Percentiles rank a stretch among this genome's conserved stretches.
Conservation (phyloP, 192 early-diverging fungal species). For the Umbelopsis ramanniana region DNA sequence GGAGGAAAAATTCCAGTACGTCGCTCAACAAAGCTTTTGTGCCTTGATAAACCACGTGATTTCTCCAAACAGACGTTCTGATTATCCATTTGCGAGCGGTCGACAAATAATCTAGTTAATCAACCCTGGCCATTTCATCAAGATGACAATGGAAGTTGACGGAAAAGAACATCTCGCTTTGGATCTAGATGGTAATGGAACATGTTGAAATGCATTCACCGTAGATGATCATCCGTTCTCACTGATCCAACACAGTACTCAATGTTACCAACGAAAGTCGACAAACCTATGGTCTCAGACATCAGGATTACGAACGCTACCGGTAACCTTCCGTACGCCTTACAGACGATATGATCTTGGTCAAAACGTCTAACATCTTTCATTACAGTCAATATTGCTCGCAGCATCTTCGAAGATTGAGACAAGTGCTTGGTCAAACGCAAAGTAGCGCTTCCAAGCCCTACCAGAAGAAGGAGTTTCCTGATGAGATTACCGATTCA, state of each 20-base stretch:
- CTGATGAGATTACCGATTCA: slow-evolving; percentile 49
- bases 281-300: slow-evolving; percentile 77
- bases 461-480: slow-evolving; percentile 54
- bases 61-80: too few relatives aligned
- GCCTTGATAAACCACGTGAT: not conserved
- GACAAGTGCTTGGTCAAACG: slow-evolving; percentile 53
- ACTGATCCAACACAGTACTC: slow-evolving; percentile 44
- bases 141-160: slow-evolving; percentile 18
- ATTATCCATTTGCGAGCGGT: too few relatives aligned
- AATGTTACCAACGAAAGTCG: slow-evolving; percentile 63
- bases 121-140: not conserved
- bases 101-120: not conserved
- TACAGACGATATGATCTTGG: not conserved
- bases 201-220: too few relatives aligned
- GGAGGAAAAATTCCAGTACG: not conserved
- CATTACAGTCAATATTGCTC: slow-evolving; percentile 66
- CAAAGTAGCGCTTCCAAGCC: slow-evolving; percentile 55
- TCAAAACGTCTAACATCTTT: not conserved
- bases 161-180: slow-evolving; percentile 6
- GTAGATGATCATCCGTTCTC: not conserved
- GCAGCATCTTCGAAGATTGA: slow-evolving; percentile 62
- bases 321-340: slow-evolving; percentile 38
- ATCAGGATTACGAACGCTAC: slow-evolving; percentile 82
- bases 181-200: slow-evolving; percentile 3
- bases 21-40: too few relatives aligned